Evolutionary conservation across 495 filamentous ascomycete genomes (phyloP).

Genomic region (Podospora conica): DNA sequence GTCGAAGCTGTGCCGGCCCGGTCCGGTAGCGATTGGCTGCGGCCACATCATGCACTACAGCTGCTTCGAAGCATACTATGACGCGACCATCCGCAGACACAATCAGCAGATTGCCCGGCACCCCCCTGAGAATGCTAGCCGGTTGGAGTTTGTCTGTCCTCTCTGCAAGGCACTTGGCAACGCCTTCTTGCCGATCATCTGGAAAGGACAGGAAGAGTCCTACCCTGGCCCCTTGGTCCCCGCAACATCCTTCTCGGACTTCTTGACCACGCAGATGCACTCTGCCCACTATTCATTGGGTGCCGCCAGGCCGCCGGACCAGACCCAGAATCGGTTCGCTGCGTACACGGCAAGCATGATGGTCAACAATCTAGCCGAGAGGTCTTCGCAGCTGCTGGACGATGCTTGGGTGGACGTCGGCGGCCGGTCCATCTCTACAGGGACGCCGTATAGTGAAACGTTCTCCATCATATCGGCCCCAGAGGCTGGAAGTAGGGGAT

Average conservation of each 20-base stretch:
- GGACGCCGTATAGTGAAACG: constrained; percentile 29
- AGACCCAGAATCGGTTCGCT: constrained; percentile 54
- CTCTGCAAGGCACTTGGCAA: constrained; percentile 97
- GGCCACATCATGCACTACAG: constrained; percentile 98
- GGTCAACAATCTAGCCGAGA: constrained; percentile 47
- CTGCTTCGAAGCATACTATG: constrained; percentile 88
- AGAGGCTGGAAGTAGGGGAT: constrained; percentile 14
- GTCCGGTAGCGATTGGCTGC: constrained; percentile 84
- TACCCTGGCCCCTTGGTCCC: constrained; percentile 62
- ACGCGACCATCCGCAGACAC: constrained; percentile 75
- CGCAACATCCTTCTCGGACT: constrained; percentile 56
- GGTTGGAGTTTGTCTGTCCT: constrained; percentile 93
- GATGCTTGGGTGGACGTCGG: constrained; percentile 32
- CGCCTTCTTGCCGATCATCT: constrained; percentile 89
- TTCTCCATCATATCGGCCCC: constrained; percentile 23
- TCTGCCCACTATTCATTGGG: constrained; percentile 32
- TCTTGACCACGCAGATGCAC: constrained; percentile 44
- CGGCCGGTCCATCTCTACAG: constrained; percentile 20
- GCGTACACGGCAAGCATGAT: constrained; percentile 62
- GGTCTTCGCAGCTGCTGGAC: constrained; percentile 26
- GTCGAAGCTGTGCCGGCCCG: constrained; percentile 55
- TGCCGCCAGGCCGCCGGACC: constrained; percentile 34
- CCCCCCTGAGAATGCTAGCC: constrained; percentile 70
- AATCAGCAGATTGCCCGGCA: constrained; percentile 85
- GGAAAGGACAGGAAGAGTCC: constrained; percentile 82